phyloP scores from a whole-genome alignment of 345 rosid species.

The Citropsis articulata region DNA sequence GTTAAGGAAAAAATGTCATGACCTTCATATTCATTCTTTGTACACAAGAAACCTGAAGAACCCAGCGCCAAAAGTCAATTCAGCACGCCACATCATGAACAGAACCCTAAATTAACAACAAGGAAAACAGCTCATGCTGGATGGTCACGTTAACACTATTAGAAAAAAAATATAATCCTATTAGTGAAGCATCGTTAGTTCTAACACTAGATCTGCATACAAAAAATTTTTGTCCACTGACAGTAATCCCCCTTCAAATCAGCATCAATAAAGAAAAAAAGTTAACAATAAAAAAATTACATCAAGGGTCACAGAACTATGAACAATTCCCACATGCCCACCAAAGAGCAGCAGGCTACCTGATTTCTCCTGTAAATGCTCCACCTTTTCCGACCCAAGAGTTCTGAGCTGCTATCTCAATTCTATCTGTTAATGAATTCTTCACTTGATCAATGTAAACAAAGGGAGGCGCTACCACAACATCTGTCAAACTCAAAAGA shows the following conservation, averaged over 20 bases:
- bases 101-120: not conserved
- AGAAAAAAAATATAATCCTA: not conserved
- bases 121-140: not conserved
- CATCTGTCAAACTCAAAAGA: constrained; percentile 49
- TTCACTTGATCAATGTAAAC: constrained; percentile 86
- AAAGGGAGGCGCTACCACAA: constrained; percentile 97
- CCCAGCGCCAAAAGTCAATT: not conserved
- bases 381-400: constrained; percentile 98
- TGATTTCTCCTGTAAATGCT: constrained; percentile 99
- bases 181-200: not conserved
- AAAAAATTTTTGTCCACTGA: not conserved
- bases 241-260: not conserved
- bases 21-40: not conserved
- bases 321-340: not conserved
- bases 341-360: constrained; percentile 36
- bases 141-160: not conserved
- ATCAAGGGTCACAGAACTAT: not conserved
- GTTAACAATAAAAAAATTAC: not conserved
- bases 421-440: constrained; percentile 56
- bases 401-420: constrained; percentile 90
- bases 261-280: not conserved
- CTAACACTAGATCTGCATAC: not conserved
- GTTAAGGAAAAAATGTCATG: not conserved
- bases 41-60: not conserved
- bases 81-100: not conserved